Evolutionary conservation across 1,139 yeast species (phyloP), one percentile per base, ranked within the genome.

Genomic region (Kodamaea anthophila): DNA sequence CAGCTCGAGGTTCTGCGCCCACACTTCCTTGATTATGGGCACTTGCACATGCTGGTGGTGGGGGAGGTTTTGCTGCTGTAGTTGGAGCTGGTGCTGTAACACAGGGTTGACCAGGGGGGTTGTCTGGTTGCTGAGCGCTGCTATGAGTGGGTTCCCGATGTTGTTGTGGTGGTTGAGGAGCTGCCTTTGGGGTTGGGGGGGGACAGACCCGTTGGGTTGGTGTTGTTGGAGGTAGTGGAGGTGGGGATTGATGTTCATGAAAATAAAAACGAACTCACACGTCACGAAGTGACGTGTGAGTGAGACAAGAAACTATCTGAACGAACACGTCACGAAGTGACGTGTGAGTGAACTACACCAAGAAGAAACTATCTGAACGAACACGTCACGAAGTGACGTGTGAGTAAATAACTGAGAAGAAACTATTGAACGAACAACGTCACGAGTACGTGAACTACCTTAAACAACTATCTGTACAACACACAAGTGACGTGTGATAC

Each of bases 1-100:
- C 38, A 74, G 75, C 45, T 85, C 87, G 42, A 91, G 64, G 51
- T 88, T 91, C 48, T 78, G 77, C 29, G 68, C 71, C 96, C 97
- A 91, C 10, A 91, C 97, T 44, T 88, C 77, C 41, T 71, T 64
- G 31, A 73, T 65, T 30, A 65, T 55, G 3, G 77, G 74, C 24
- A 46, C 50, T 34, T 46, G 33, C 13, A 6, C 16, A 16, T 13
- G 14, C 21, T 15, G 28, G 12, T 32, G 44, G 26, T 39, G 45
- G 9, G 34, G 31, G 9, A 35, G 35, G 6, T 51, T 44, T 26
- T 48, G 60, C 18, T 42, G 51, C 24, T 44, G 54, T 18, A 15
- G 35, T 21, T 34, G 42, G 24, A 51, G 41, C 36, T 55, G 62
- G 38, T 56, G 46, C 41, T 57, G 63, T 33, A 58, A 46, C 21